These are phyloP conservation scores for Rhynchosporium secalis DNA, from an alignment of 2,329 filamentous ascomycete genomes.

Conservation along the genomic window DNA sequence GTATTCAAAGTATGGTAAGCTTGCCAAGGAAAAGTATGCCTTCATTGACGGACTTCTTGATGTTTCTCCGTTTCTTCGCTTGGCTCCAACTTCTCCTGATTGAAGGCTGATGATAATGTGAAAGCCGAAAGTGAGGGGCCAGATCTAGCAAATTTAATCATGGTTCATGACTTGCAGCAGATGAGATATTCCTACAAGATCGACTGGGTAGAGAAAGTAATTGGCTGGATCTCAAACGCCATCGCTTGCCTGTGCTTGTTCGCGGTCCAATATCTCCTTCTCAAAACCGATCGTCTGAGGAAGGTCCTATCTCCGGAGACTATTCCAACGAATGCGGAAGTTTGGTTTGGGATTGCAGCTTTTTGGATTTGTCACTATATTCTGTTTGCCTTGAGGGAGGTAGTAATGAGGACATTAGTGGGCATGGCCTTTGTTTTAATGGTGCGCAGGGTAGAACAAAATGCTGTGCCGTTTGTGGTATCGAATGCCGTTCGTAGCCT, in stretches of 20 bases:
- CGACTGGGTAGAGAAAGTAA: neutral
- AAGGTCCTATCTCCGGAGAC: slow-evolving; percentile 7
- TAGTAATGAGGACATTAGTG: neutral
- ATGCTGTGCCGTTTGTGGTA: neutral
- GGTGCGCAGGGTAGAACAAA: neutral
- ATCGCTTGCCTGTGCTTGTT: neutral
- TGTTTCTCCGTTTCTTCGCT: too few relatives aligned
- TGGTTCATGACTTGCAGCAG: too few relatives aligned
- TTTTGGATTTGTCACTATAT: slow-evolving; percentile 3
- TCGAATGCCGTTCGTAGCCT: neutral
- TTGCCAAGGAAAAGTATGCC: neutral
- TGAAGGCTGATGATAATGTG: too few relatives aligned
- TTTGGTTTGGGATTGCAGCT: neutral
- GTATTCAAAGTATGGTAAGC: neutral
- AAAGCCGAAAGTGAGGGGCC: too few relatives aligned
- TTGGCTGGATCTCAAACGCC: neutral
- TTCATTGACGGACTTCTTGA: too few relatives aligned
- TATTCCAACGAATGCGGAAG: slow-evolving; percentile 6
- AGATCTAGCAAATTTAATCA: too few relatives aligned
- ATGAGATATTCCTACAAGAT: neutral
- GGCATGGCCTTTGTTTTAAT: neutral
- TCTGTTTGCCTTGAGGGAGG: neutral
- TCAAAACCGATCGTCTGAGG: slow-evolving; percentile 9
- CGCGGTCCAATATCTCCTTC: neutral
- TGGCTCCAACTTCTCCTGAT: too few relatives aligned